Conservation (phyloP, 257 asterid genomes). For the Phtheirospermum japonicum region DNA sequence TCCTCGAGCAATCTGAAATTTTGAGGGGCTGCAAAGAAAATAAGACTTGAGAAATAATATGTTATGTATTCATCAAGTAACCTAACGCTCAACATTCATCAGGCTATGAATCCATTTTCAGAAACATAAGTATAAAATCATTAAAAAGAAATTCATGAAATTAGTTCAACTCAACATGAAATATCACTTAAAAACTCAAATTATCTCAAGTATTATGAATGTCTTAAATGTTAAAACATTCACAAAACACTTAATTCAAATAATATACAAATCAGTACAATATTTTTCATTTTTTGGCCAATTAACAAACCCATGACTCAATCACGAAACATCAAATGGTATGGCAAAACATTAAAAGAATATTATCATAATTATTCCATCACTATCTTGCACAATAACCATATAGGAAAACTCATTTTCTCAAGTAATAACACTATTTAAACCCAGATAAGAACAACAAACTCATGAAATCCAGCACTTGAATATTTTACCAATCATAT, state of each 20-base stretch:
- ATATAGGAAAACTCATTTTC: neutral
- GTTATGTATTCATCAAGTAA: no score
- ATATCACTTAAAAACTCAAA: neutral
- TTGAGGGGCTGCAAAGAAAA: conserved; percentile 45
- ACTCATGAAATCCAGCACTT: conserved; percentile 17
- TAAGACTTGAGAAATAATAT: no score
- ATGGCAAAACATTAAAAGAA: neutral
- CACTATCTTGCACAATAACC: no score
- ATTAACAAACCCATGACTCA: neutral
- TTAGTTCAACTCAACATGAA: neutral
- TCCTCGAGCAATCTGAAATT: conserved; percentile 60
- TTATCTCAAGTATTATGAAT: neutral
- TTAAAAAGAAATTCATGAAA: neutral
- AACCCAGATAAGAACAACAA: neutral
- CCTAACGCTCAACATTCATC: no score
- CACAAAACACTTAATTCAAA: conserved; percentile 6
- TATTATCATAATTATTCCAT: neutral
- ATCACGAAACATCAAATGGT: neutral
- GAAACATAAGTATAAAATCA: no score
- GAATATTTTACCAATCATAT: no score
- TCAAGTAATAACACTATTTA: neutral
- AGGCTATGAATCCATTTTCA: no score
- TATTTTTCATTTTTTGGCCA: no score
- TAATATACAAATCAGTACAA: neutral
- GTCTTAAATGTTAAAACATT: neutral